Evolutionary conservation across 2,329 filamentous ascomycete genomes (phyloP), one percentile per base, ranked within the genome.

Genomic region (Ilyonectria destructans): DNA sequence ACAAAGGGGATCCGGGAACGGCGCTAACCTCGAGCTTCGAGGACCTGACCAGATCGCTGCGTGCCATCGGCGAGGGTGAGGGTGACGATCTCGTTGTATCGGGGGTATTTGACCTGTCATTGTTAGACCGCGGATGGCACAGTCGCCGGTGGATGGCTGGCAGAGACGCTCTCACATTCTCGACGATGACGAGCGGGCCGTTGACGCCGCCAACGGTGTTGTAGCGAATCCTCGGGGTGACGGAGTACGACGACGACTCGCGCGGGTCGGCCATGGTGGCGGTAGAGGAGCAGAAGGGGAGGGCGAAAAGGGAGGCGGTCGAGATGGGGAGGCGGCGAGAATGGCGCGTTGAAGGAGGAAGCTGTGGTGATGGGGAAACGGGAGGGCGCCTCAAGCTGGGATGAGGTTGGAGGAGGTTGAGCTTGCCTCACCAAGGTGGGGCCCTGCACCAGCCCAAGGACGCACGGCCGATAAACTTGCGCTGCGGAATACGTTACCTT

Each of bases 181-280:
- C 96, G 75, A 99, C 90, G 80, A 99, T 96, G 80, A 99, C 96
- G 83, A 99, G 90, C 78, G 96, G 96, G 68, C 96, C 96, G 86
- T 99, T 99, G 84, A 99, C 92, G 87, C 96, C 96, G 80, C 95
- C 94, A 81, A 99, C 95, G 77, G 96, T 99, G 87, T 99, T 99
- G 90, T 99, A 99, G 79, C 93, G 91, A 84, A 98, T 83, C 78
- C 88, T 84, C 68, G 88, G 88, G 74, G 85, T 81, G 77, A 90
- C 84, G 70, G 87, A 88, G 82, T 90, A 90, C 71, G 87, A 88
- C 68, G 87, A 88, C 71, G 88, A 85, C 76, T 88, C 87, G 80
- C 88, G 85, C 65, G 86, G 86, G 81, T 90, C 88, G 77, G 83
- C 78, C 86, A 88, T 88, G 75, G 77, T 80, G 80, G 75, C 69